A percentile compares a stretch with the other conserved stretches of the same genome.
These are phyloP conservation scores for Magnusiomyces tetraspermus DNA, from an alignment of 1,139 yeast species.

Conservation along the genomic window DNA sequence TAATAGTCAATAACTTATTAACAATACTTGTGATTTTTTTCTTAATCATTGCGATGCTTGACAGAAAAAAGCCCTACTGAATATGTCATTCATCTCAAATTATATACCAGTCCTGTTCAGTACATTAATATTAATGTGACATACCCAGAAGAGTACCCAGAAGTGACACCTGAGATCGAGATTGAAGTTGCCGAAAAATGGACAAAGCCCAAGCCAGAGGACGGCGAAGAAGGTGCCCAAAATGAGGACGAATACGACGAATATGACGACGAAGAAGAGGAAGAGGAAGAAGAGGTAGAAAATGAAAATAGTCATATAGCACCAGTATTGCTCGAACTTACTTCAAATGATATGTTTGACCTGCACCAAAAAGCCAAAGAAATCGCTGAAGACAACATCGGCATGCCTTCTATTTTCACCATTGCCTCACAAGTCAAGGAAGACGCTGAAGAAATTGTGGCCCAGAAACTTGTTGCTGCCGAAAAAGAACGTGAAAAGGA, in stretches of 20 bases:
- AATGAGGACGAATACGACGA: slow-evolving; percentile 36
- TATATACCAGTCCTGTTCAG: slow-evolving; percentile 55
- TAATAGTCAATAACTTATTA: not conserved
- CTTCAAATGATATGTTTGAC: slow-evolving; percentile 32
- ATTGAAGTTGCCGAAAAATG: slow-evolving; percentile 35
- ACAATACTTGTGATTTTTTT: not conserved
- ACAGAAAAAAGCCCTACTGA: slow-evolving; percentile 23
- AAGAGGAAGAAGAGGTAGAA: slow-evolving; percentile 13
- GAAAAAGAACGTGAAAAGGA: slow-evolving; percentile 53
- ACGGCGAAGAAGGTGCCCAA: slow-evolving; percentile 34
- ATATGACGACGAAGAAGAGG: slow-evolving; percentile 33
- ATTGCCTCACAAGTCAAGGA: slow-evolving; percentile 70
- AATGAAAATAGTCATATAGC: slow-evolving; percentile 11
- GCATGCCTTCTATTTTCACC: slow-evolving; percentile 83
- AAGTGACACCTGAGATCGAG: slow-evolving; percentile 49
- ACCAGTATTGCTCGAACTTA: slow-evolving; percentile 20
- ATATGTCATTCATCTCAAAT: slow-evolving; percentile 32
- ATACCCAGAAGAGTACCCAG: slow-evolving; percentile 67
- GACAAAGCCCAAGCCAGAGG: slow-evolving; percentile 23
- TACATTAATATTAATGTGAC: slow-evolving; percentile 44
- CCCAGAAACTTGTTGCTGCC: slow-evolving; percentile 43
- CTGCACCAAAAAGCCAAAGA: slow-evolving; percentile 38
- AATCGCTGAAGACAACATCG: slow-evolving; percentile 59
- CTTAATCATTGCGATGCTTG: not conserved
- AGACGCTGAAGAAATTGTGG: slow-evolving; percentile 59